These are phyloP conservation scores for Candida sp. DNA, from an alignment of 1,139 yeast genomes.

Conservation along the genomic window DNA sequence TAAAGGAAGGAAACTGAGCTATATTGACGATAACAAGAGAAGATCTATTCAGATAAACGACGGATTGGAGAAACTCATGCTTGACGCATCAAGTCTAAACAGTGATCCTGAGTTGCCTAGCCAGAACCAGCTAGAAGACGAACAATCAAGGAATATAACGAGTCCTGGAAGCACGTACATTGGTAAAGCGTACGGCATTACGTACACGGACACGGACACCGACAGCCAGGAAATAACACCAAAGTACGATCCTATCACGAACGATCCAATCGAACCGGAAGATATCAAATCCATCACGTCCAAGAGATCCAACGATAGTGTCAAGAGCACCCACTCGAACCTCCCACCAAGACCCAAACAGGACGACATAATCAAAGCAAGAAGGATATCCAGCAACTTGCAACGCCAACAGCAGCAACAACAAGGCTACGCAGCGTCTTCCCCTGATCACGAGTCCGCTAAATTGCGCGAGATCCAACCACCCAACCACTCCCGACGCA, in stretches of 20 bases:
- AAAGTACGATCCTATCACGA: background rate
- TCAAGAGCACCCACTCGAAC: background rate
- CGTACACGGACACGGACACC: background rate
- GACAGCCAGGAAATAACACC: constrained; percentile 5
- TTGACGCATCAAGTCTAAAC: constrained; percentile 27
- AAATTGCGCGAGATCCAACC: background rate
- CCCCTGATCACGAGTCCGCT: constrained; percentile 1
- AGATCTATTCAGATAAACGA: constrained; percentile 31
- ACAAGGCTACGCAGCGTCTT: no score
- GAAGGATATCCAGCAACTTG: constrained; percentile 28
- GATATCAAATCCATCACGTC: background rate
- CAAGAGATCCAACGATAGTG: background rate
- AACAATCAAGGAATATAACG: background rate
- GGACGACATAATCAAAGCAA: constrained; percentile 34
- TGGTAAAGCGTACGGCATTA: constrained; percentile 1
- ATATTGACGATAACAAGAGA: constrained; percentile 17
- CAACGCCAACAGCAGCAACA: constrained; percentile 6
- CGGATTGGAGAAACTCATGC: constrained; percentile 47
- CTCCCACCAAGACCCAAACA: constrained; percentile 45
- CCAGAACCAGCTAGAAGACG: background rate
- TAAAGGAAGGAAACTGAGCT: background rate
- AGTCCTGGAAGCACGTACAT: background rate
- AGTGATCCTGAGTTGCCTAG: background rate
- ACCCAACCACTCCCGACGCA: background rate
- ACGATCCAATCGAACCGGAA: background rate